Conservation (phyloP, 768 basidiomycete species). For the Mycena rosella region DNA sequence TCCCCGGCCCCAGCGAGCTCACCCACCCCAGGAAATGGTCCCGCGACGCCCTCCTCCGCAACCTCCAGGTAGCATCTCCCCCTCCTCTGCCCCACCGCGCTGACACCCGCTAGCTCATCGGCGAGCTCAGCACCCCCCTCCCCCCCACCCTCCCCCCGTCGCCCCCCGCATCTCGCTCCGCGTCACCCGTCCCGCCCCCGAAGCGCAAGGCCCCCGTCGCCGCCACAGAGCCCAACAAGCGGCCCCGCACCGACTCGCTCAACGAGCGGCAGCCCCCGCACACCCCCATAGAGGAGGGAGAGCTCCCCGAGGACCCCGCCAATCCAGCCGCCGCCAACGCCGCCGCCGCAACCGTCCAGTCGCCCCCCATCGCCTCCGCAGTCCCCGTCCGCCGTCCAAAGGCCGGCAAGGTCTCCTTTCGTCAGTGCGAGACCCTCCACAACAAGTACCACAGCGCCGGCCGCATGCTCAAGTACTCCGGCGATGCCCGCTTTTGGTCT, state of each 20-base stretch:
- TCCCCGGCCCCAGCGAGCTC: slow-evolving; percentile 16
- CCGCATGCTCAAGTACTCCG: slow-evolving; percentile 86
- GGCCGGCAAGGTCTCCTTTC: slow-evolving; percentile 62
- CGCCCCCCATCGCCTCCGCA: slow-evolving; percentile 47
- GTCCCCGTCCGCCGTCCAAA: slow-evolving; percentile 78
- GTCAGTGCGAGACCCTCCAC: slow-evolving; percentile 71
- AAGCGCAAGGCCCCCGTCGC: slow-evolving; percentile 63
- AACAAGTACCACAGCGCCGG: slow-evolving; percentile 79
- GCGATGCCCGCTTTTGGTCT: slow-evolving; percentile 83
- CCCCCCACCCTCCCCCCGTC: slow-evolving; percentile 65
- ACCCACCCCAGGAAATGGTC: slow-evolving; percentile 59
- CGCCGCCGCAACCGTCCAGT: slow-evolving; percentile 34
- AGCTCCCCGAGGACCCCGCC: slow-evolving; percentile 61
- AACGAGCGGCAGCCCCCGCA: slow-evolving; percentile 33
- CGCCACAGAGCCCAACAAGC: slow-evolving; percentile 59
- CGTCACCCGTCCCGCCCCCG: slow-evolving; percentile 58
- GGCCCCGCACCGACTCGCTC: slow-evolving; percentile 52
- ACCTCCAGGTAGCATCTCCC: slow-evolving; percentile 55
- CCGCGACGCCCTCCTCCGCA: slow-evolving; percentile 61
- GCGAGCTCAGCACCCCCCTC: slow-evolving; percentile 54
- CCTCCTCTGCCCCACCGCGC: slow-evolving; percentile 12
- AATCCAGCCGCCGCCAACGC: slow-evolving; percentile 40
- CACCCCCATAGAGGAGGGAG: slow-evolving; percentile 65
- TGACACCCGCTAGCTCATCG: slow-evolving; percentile 53
- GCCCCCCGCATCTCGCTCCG: slow-evolving; percentile 63